Evolutionary conservation across 116 monocot genomes (phyloP), one percentile per base, ranked within the genome.

Genomic region (Zostera marina): DNA sequence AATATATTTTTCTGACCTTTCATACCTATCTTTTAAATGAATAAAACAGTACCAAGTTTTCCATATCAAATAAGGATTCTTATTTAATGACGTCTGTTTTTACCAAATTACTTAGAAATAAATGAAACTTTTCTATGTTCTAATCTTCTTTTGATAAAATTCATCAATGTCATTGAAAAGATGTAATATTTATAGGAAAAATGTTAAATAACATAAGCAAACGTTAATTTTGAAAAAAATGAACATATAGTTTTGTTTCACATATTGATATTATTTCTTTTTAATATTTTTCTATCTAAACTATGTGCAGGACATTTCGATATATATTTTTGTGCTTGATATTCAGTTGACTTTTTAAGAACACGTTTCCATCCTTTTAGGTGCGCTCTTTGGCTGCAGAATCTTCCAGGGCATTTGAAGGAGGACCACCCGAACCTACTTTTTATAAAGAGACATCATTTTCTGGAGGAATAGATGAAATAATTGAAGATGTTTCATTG

Each of bases 381-480:
- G 96, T 96, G 23, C 85, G 89, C 7, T 96, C 96, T 5, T 62
- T 96, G 70, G 96, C 89, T 58, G 90, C 96, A 43, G 89, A 96
- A 74, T 96, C 96, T 70, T 71, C 76, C 61, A 74, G 96, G 52
- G 89, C 85, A 58, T 89, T 89, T 65, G 76, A 89, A 76, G 85
- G 80, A 60, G 96, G 96, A 45, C 89, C 83, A 63, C 80, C 68
- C 44, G 85, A 96, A 49, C 76, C 68, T 6, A 82, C 72, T 42
- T 96, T 78, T 71, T 96, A 96, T 66, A 71, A 74, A 44, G 89
- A 85, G 67, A 74, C 84, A 55, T 60, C 75, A 25, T 45, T 58
- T 59, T 58, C 49, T 54, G 56, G 60, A 60, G 41, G 51, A 22
- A 52, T 58, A 41, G 22, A 54, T 53, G 40, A 45, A 13, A 42